Percentiles rank a stretch among this genome's conserved stretches.
These are phyloP conservation scores for Trichosanthes truncata DNA, from an alignment of 306 rosid genomes.

Conservation along the genomic window DNA sequence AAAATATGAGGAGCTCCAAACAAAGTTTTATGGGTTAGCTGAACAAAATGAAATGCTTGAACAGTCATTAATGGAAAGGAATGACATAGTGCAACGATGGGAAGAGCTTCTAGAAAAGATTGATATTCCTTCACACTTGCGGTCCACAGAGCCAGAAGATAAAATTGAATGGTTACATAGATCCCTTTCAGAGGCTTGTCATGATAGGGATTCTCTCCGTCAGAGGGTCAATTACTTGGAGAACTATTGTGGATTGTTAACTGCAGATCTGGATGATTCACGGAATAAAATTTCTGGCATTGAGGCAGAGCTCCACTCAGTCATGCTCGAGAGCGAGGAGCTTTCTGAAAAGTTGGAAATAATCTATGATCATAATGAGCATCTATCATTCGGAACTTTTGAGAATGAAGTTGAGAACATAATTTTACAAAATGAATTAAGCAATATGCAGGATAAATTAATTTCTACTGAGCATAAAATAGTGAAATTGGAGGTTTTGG, in stretches of 20 bases:
- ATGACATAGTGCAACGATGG: conserved; percentile 77
- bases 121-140: conserved; percentile 73
- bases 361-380: conserved; percentile 39
- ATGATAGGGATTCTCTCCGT: conserved; percentile 53
- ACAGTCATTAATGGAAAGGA: conserved; percentile 91
- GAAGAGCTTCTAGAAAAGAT: conserved; percentile 78
- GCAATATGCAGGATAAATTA: conserved; percentile 39
- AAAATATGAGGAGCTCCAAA: conserved; percentile 69
- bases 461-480: conserved; percentile 40
- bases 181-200: conserved; percentile 59
- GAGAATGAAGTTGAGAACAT: conserved; percentile 53
- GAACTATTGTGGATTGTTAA: conserved; percentile 49
- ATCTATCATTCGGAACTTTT: conserved; percentile 29
- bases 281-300: conserved; percentile 43
- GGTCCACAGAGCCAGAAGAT: conserved; percentile 67
- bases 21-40: conserved; percentile 68
- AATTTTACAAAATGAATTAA: conserved; percentile 41
- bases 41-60: conserved; percentile 99
- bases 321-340: conserved; percentile 40
- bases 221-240: conserved; percentile 64
- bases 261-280: conserved; percentile 71
- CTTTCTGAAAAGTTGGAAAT: conserved; percentile 53
- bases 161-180: conserved; percentile 75
- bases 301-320: conserved; percentile 41
- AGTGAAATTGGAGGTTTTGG: conserved; percentile 45